These are phyloP conservation scores for Fraxinus sp. DNA, from an alignment of 305 asterid genomes.

Conservation along the genomic window DNA sequence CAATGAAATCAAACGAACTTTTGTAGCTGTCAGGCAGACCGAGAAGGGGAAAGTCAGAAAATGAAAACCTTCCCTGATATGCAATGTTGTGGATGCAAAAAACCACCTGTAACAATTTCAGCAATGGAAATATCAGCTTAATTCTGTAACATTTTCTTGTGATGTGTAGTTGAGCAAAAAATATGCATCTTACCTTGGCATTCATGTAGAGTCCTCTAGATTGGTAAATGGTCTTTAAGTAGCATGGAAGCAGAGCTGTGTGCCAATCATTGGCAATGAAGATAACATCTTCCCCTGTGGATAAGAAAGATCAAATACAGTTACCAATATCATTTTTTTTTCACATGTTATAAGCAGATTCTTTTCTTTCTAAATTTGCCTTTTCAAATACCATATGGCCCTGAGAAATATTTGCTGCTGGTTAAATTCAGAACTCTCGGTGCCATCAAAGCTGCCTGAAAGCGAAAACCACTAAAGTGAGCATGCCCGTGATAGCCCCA, in stretches of 20 bases:
- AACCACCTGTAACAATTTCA: slow-evolving; percentile 52
- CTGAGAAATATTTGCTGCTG: slow-evolving; percentile 66
- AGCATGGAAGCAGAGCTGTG: slow-evolving; percentile 85
- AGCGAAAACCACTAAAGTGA: neutral
- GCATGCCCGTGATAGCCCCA: neutral
- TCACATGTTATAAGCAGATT: neutral
- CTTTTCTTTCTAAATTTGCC: neutral
- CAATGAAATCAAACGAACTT: slow-evolving; percentile 84
- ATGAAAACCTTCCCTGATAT: slow-evolving; percentile 80
- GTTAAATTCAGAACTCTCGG: slow-evolving; percentile 66
- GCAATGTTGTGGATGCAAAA: slow-evolving; percentile 98
- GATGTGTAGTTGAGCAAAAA: neutral
- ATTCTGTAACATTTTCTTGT: neutral
- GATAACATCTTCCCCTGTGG: slow-evolving; percentile 77
- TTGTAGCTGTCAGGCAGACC: slow-evolving; percentile 68
- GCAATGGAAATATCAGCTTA: slow-evolving; percentile 1
- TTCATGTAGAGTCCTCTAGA: slow-evolving; percentile 65
- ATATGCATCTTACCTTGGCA: slow-evolving; percentile 53
- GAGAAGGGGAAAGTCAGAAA: slow-evolving; percentile 69
- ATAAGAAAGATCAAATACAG: slow-evolving; percentile 3
- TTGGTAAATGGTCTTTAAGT: slow-evolving; percentile 76
- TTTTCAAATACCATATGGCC: slow-evolving; percentile 66
- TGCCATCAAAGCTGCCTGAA: slow-evolving; percentile 94
- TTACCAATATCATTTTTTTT: neutral
- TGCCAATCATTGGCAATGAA: slow-evolving; percentile 97